Base-by-base conservation (phyloP, 2,329 filamentous ascomycete species). In the Botrytis hyacinthi region DNA sequence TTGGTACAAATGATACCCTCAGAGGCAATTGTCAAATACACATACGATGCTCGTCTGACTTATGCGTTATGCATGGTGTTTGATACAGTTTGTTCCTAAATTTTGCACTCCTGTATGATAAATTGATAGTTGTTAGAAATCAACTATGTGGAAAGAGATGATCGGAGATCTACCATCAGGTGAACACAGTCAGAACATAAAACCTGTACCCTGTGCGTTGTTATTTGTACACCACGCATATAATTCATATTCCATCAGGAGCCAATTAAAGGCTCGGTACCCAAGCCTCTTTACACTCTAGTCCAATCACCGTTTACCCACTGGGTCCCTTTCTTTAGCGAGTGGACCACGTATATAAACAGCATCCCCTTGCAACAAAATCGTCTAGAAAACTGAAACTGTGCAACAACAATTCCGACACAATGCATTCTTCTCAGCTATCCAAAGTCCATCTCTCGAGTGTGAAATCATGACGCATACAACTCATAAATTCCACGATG, bases 281-380 rank as follows among this genome's bases (percentile, higher is more conserved):
- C 37, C 35, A 61, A 68, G 44, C 62, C n/a, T 22, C 26, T 46
- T 35, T 60, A 40, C 3, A 48, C 40, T 22, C 37, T 48, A 54
- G 40, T 18, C 48, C 71, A 72, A 72, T 72, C 26, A 72, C 46
- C n/a, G 29, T 35, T 48, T 54, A 65, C 22, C 26, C 44, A 65
- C 60, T 65, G 37, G 51, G 42, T 54, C 62, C 62, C 71, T 35
- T 68, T 67, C 57, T 68, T 72, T 59, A 72, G 63, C 62, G 62
- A 69, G 63, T 62, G 71, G 48, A 67, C 71, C 71, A 72, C 71
- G 71, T 72, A 70, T 68, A 69, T 72, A 72, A 57, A 68, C 62
- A 59, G 51, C 46, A 37, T 59, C 57, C 37, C 71, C 51, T 42
- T 67, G 46, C 29, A 67, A 72, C 22, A 61, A 61, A 60, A 59